A percentile compares a stretch with the other conserved stretches of the same genome.
Conservation (phyloP, 2,329 filamentous ascomycete species). For the Pseudovirgaria hyperparasitica region DNA sequence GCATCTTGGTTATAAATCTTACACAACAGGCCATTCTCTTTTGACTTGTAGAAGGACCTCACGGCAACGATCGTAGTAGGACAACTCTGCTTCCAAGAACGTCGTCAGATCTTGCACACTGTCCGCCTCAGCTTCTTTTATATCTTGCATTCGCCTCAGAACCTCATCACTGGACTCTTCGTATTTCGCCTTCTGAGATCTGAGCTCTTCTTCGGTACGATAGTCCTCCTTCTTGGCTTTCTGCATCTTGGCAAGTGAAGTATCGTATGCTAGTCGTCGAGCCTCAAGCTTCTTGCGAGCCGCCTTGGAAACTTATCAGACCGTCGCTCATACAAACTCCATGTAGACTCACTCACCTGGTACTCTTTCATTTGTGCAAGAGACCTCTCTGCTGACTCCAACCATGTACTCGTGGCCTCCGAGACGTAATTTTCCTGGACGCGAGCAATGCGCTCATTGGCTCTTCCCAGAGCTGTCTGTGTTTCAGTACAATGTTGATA, state of each 20-base stretch:
- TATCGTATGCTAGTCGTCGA: constrained; percentile 80
- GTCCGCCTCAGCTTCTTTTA: constrained; percentile 82
- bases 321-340: constrained; percentile 4
- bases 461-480: constrained; percentile 56
- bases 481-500: constrained; percentile 8
- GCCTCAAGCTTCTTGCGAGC: constrained; percentile 90
- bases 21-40: constrained; percentile 56
- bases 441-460: constrained; percentile 76
- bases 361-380: constrained; percentile 96
- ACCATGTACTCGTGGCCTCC: constrained; percentile 69
- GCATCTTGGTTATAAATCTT: constrained; percentile 12
- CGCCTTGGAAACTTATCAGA: constrained; percentile 33
- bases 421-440: constrained; percentile 74
- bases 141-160: constrained; percentile 83
- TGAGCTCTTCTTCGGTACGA: constrained; percentile 81
- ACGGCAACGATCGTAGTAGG: constrained; percentile 80
- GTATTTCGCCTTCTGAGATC: constrained; percentile 85
- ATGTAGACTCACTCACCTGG: constrained; percentile 47
- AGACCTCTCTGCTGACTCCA: constrained; percentile 82
- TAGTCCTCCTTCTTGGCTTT: constrained; percentile 93
- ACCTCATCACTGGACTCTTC: constrained; percentile 93
- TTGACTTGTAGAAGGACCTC: constrained; percentile 65
- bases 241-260: constrained; percentile 78
- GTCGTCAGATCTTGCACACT: constrained; percentile 65
- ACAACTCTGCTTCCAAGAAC: constrained; percentile 80